Conservation (phyloP, 2,329 filamentous ascomycete species). For the Hymenoscyphus albidus region DNA sequence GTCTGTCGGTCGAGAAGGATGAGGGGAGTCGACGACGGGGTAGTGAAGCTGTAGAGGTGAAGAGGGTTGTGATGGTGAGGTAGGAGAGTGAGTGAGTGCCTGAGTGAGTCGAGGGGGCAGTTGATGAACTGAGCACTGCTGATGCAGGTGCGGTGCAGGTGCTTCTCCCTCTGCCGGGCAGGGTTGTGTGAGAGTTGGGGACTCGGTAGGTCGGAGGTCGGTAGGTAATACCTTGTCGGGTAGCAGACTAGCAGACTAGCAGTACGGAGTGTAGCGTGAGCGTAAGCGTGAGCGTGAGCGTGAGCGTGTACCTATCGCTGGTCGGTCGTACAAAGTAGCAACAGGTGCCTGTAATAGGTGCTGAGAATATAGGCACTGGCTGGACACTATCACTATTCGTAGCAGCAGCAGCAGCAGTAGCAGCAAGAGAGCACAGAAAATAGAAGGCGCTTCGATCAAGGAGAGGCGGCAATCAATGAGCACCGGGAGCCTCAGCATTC, state of each 20-base stretch:
- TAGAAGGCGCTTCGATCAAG: not conserved
- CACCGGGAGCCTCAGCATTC: not conserved
- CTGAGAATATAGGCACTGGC: too few relatives aligned
- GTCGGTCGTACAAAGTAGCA: too few relatives aligned
- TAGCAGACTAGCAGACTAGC: too few relatives aligned
- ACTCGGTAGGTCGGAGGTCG: not conserved
- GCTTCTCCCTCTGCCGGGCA: not conserved
- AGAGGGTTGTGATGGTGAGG: not conserved
- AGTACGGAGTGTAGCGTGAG: too few relatives aligned
- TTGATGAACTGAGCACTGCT: not conserved
- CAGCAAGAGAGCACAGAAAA: not conserved
- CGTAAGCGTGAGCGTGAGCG: not conserved
- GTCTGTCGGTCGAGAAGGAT: too few relatives aligned
- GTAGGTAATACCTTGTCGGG: too few relatives aligned
- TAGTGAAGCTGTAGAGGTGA: not conserved
- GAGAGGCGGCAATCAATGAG: not conserved
- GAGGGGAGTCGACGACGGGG: too few relatives aligned
- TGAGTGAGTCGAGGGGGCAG: not conserved
- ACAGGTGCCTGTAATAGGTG: too few relatives aligned
- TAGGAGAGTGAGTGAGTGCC: not conserved
- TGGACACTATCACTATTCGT: too few relatives aligned
- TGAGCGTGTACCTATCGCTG: not conserved
- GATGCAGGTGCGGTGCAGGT: not conserved
- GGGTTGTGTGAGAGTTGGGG: slow-evolving; percentile 2
- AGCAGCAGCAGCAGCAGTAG: too few relatives aligned